Evolutionary conservation across 768 basidiomycete species (phyloP).

Genomic region (Amanita brunnescens): DNA sequence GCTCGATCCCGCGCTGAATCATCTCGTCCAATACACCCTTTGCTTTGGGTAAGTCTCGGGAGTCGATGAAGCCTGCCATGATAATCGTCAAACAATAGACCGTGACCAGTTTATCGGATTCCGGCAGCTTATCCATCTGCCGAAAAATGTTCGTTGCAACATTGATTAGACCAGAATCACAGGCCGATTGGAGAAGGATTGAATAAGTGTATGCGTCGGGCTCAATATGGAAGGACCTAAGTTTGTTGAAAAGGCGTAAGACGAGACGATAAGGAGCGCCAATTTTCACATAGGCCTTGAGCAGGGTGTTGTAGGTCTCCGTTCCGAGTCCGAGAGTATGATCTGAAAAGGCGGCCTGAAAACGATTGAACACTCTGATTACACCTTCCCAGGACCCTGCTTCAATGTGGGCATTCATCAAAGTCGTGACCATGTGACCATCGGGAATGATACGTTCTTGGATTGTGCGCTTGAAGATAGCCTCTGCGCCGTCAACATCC

Average conservation of each 20-base stretch:
- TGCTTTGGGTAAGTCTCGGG: slow-evolving; percentile 43
- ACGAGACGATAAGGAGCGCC: slow-evolving; percentile 70
- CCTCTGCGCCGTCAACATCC: slow-evolving; percentile 59
- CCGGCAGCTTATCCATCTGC: slow-evolving; percentile 51
- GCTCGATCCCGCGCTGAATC: slow-evolving; percentile 51
- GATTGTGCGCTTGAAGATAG: slow-evolving; percentile 56
- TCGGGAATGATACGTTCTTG: slow-evolving; percentile 56
- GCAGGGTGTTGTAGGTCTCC: slow-evolving; percentile 65
- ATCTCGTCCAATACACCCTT: slow-evolving; percentile 67
- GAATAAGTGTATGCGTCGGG: slow-evolving; percentile 64
- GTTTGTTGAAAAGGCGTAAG: slow-evolving; percentile 47
- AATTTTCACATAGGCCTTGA: slow-evolving; percentile 78
- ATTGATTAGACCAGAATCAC: slow-evolving; percentile 58
- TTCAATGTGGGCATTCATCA: slow-evolving; percentile 82
- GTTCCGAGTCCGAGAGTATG: slow-evolving; percentile 36
- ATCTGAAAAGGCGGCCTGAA: slow-evolving; percentile 26
- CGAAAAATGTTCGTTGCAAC: slow-evolving; percentile 57
- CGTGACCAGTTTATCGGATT: slow-evolving; percentile 33
- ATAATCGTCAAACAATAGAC: slow-evolving; percentile 64
- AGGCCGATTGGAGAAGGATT: slow-evolving; percentile 72
- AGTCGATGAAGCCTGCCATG: slow-evolving; percentile 62
- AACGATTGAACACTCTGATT: slow-evolving; percentile 58
- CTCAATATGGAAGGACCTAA: slow-evolving; percentile 35
- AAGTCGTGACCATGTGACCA: slow-evolving; percentile 50
- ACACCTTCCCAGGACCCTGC: slow-evolving; percentile 74